Evolutionary conservation across 306 rosid genomes (phyloP).

Genomic region (Citrullus mucosospermus): DNA sequence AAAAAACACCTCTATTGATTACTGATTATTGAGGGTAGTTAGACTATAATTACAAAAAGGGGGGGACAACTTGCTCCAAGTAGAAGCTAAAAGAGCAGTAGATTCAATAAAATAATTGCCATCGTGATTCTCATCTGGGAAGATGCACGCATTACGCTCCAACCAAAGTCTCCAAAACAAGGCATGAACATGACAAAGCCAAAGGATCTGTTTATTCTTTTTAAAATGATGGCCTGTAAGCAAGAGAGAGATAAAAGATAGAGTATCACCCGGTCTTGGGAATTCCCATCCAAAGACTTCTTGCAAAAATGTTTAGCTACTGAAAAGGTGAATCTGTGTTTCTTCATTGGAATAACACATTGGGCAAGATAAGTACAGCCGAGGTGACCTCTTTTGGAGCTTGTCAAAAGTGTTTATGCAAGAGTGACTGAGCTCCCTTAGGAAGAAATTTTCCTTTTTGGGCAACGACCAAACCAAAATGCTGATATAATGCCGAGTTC

Average conservation of each 20-base stretch:
- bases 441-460: not conserved
- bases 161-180: not conserved
- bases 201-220: not conserved
- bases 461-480: not conserved
- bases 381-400: not conserved
- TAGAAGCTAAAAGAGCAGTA: no score
- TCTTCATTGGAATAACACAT: not conserved
- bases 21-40: not conserved
- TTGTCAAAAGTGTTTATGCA: not conserved
- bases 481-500: not conserved
- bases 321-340: not conserved
- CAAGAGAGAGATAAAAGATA: not conserved
- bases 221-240: not conserved
- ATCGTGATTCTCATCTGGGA: not conserved
- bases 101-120: not conserved
- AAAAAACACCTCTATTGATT: not conserved
- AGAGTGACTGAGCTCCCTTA: not conserved
- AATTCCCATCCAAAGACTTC: not conserved
- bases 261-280: not conserved
- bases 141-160: not conserved
- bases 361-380: not conserved
- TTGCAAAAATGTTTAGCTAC: not conserved
- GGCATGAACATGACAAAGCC: not conserved
- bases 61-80: not conserved
- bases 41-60: not conserved